Base-by-base conservation (phyloP, 2,329 filamentous ascomycete genomes). In the Paraconiothyrium brasiliense region DNA sequence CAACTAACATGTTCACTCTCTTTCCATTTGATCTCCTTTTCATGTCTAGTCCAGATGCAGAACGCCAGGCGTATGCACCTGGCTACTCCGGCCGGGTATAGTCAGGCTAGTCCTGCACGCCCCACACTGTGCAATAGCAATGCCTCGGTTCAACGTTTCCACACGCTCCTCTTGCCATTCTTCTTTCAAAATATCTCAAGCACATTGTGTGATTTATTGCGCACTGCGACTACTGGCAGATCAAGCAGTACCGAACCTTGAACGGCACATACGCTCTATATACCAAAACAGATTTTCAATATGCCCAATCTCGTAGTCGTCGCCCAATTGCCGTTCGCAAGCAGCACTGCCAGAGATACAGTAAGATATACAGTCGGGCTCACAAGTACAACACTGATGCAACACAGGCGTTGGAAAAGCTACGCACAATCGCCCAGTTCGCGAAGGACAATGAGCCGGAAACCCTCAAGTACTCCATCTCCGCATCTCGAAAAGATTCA, bases 391-490 rank as follows among this genome's bases (percentile, higher is more conserved):
- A 22, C 22, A 32, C 39, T 59, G 22, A 55, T 16, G 3, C n/a
- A n/a, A 27, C 54, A 20, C 43, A 70, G 65, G 50, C 62, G 16
- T 50, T 68, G n/a, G 54, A 64, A 14, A 58, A 50, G 27, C 56
- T 70, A 32, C 48, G 22, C 14, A 60, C 59, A 32, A 54, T 66
- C 44, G 44, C 43, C 43, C n/a, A 66, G 14, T 62, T 60, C 37
- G 49, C 66, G 14, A 60, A 59, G 32, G 54, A 56, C 7, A 62
- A 63, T 20, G 68, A 71, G 46, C 65, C 65, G 5, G 68, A 59
- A 11, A 57, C 61, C 11, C 35, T 56, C 5, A 57, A 64, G 50
- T 66, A 70, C 57, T 62, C 61, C 20, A 48, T 65, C 13, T 52
- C 51, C n/a, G 22, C 64, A 13, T 62, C 69, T 1, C 50, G 60